These are phyloP conservation scores for Globisporangium ultimum DNA, from an alignment of 352 stramenopile species.

Conservation along the genomic window DNA sequence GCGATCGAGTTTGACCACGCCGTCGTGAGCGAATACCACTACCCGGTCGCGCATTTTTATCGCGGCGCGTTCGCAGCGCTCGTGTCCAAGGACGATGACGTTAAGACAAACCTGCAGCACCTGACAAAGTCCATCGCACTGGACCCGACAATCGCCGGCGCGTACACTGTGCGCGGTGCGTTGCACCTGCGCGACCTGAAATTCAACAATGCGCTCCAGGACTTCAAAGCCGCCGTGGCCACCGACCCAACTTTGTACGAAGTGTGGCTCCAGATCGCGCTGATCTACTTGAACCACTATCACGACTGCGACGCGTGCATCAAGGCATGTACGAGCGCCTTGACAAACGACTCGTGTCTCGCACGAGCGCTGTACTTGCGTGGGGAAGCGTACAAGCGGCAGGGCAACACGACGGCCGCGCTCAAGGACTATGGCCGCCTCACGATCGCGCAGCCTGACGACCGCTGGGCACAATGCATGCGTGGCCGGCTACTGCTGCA, in stretches of 20 bases:
- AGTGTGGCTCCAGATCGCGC: constrained; percentile 76
- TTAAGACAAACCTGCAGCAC: constrained; percentile 48
- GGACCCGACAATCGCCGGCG: constrained; percentile 71
- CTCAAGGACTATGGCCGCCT: constrained; percentile 63
- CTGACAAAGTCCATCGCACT: constrained; percentile 60
- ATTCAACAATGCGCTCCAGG: constrained; percentile 73
- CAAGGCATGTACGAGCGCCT: constrained; percentile 54
- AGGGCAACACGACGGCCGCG: constrained; percentile 50
- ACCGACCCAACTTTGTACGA: constrained; percentile 73
- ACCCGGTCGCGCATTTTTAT: constrained; percentile 77
- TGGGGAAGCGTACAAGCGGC: constrained; percentile 57
- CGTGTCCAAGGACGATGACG: constrained; percentile 22
- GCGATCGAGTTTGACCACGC: constrained; percentile 66
- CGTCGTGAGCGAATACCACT: constrained; percentile 77
- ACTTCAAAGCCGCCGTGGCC: constrained; percentile 74
- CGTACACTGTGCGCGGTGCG: constrained; percentile 68
- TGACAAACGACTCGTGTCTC: constrained; percentile 63
- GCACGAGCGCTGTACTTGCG: constrained; percentile 61
- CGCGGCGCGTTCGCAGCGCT: constrained; percentile 61
- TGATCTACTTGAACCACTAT: constrained; percentile 81
- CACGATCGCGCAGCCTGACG: constrained; percentile 51
- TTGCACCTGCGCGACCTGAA: constrained; percentile 65
- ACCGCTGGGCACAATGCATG: constrained; percentile 62
- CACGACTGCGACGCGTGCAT: constrained; percentile 69
- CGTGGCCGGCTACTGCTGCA: constrained; percentile 55